phyloP scores from a whole-genome alignment of 768 basidiomycete species.

The Mrakia blollopis region DNA sequence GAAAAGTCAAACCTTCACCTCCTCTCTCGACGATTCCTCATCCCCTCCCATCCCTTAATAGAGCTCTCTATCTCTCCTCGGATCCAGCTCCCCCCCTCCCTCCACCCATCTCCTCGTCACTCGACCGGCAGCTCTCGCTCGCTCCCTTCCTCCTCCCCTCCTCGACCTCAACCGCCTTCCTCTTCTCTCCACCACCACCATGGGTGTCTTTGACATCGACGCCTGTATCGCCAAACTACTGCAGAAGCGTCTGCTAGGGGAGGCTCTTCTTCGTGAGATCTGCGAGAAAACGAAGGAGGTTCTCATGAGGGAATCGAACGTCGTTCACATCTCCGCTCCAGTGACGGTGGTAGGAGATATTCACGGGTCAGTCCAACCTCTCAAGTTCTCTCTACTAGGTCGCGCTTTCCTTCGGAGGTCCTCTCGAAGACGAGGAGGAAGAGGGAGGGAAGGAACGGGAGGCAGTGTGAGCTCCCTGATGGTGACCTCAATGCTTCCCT shows the following conservation, averaged over 20 bases:
- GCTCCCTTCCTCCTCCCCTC: neutral
- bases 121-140: conserved; percentile 4
- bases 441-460: neutral
- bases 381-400: no score
- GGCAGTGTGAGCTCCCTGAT: neutral
- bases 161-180: neutral
- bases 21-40: neutral
- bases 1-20: neutral
- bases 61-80: neutral
- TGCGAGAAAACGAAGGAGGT: conserved; percentile 99
- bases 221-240: conserved; percentile 88
- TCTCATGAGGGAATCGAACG: conserved; percentile 97
- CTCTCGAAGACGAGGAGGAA: neutral
- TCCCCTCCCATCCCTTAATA: neutral
- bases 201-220: conserved; percentile 74
- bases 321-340: conserved; percentile 92
- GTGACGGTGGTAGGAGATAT: conserved; percentile 99
- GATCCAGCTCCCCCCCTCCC: neutral
- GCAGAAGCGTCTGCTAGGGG: conserved; percentile 87
- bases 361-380: conserved; percentile 69
- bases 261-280: conserved; percentile 91
- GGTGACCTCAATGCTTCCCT: neutral
- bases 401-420: neutral
- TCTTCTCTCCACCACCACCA: neutral
- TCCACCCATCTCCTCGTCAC: neutral